Conservation (phyloP, 257 asterid species). For the Solanum etuberosum region DNA sequence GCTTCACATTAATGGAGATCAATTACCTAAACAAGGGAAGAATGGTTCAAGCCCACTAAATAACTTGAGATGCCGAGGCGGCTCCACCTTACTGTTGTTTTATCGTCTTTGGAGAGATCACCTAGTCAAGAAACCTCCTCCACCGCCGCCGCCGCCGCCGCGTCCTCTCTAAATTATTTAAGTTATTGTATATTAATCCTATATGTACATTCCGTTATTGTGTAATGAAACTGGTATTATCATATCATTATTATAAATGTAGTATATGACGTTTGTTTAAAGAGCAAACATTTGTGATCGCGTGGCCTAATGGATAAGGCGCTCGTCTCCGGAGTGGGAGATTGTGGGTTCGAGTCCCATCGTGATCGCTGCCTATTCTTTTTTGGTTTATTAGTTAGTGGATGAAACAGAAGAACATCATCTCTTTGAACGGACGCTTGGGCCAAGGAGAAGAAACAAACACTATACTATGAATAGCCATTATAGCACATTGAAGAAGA, state of each 20-base stretch:
- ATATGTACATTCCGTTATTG: too few species aligned
- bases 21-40: not conserved
- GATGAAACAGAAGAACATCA: too few species aligned
- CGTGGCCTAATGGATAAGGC: conserved; percentile 99
- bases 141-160: too few species aligned
- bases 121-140: not conserved
- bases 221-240: not conserved
- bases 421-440: too few species aligned
- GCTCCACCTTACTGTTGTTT: not conserved
- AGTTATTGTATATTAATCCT: not conserved
- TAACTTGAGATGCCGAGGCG: not conserved
- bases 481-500: not conserved
- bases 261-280: accelerated
- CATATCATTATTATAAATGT: accelerated
- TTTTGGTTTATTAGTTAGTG: not conserved
- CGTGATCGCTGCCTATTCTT: not conserved
- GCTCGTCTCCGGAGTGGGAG: conserved; percentile 99
- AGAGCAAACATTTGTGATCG: conserved; percentile 12
- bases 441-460: too few species aligned
- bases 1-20: conserved; percentile 17
- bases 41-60: not conserved
- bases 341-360: conserved; percentile 99
- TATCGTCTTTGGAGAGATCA: not conserved
- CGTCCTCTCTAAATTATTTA: too few species aligned
- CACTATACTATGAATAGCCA: not conserved